Conservation (phyloP, 768 basidiomycete species). For the Melanogaster broomeanus region DNA sequence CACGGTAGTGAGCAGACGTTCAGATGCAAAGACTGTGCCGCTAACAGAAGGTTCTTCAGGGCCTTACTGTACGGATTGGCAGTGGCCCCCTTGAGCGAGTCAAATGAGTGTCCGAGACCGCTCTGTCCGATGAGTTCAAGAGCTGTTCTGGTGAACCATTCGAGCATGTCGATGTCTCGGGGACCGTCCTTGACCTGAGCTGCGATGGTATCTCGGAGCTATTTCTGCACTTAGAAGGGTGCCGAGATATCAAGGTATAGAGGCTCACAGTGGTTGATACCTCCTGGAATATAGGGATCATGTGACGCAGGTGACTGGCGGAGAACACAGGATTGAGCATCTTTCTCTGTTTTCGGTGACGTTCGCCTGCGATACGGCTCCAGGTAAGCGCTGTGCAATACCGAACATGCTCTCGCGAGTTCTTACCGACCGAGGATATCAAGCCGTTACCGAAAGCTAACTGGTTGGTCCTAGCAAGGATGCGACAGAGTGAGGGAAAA, state of each 20-base stretch:
- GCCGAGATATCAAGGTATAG: too few species aligned
- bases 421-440: constrained; percentile 49
- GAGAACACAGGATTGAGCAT: constrained; percentile 50
- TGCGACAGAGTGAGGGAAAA: background rate
- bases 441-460: too few species aligned
- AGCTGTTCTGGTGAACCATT: too few species aligned
- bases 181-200: too few species aligned
- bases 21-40: background rate
- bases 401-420: constrained; percentile 27
- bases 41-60: background rate
- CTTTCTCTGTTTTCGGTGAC: constrained; percentile 50
- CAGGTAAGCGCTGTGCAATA: constrained; percentile 13
- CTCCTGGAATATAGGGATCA: constrained; percentile 46
- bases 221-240: too few species aligned
- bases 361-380: constrained; percentile 34
- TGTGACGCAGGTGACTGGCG: constrained; percentile 43
- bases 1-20: background rate
- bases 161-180: too few species aligned
- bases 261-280: too few species aligned
- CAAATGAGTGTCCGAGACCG: too few species aligned
- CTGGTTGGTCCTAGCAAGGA: too few species aligned
- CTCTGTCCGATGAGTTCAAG: too few species aligned
- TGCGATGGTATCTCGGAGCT: too few species aligned
- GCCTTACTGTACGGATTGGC: constrained; percentile 45
- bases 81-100: too few species aligned